Conservation (phyloP, 1,139 yeast species). For the Scheffersomyces segobiensis region DNA sequence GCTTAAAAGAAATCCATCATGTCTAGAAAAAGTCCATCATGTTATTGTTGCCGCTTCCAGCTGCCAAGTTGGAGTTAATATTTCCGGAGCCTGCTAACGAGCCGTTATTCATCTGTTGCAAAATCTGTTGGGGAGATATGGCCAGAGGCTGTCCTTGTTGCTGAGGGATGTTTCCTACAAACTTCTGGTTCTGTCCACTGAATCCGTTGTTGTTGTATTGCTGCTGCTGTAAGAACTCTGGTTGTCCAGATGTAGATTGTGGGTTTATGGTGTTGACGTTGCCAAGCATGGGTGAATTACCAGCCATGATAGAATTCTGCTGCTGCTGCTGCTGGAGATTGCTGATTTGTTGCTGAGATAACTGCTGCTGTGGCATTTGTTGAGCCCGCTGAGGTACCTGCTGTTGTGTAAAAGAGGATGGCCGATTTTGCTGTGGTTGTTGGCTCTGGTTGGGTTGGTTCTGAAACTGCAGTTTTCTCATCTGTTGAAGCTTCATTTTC, state of each 20-base stretch:
- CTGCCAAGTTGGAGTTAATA: constrained; percentile 1
- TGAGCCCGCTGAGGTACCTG: constrained; percentile 4
- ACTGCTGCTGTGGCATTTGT: constrained; percentile 1
- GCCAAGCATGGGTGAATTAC: constrained; percentile 7
- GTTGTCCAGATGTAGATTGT: constrained; percentile 6
- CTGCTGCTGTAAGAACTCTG: constrained; percentile 5
- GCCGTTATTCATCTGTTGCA: constrained; percentile 29
- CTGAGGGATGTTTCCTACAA: constrained; percentile 11
- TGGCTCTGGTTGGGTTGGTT: constrained; percentile 2
- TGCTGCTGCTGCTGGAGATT: constrained; percentile 1
- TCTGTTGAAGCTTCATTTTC: constrained; percentile 46
- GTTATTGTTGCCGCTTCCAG: constrained; percentile 5
- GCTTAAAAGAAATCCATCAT: neutral
- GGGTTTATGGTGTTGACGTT: constrained; percentile 5
- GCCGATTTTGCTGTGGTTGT: constrained; percentile 1
- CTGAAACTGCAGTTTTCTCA: constrained; percentile 29
- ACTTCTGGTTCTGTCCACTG: constrained; percentile 5
- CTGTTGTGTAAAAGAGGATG: constrained; percentile 2
- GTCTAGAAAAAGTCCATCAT: constrained; percentile 15
- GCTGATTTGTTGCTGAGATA: neutral
- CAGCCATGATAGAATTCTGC: constrained; percentile 2
- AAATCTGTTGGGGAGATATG: constrained; percentile 43
- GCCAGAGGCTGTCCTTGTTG: constrained; percentile 15
- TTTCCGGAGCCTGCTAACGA: neutral
- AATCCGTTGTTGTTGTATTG: constrained; percentile 3